These are phyloP conservation scores for Purpureocillium takamizusanense DNA, from an alignment of 2,329 filamentous ascomycete genomes.

Conservation along the genomic window DNA sequence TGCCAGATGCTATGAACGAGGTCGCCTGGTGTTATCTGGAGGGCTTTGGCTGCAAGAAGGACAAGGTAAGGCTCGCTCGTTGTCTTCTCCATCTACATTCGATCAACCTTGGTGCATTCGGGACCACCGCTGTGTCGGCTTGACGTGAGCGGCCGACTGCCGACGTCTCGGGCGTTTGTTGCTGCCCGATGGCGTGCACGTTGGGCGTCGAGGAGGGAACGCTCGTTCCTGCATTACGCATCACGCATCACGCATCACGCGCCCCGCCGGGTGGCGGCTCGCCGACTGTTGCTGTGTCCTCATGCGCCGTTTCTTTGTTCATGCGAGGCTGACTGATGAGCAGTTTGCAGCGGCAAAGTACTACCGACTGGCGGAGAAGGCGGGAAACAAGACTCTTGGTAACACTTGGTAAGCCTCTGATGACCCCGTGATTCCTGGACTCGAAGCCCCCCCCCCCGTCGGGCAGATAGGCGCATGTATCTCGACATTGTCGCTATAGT, in stretches of 20 bases:
- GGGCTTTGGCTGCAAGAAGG: constrained; percentile 95
- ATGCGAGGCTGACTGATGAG: constrained; percentile 39
- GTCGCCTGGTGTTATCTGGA: constrained; percentile 92
- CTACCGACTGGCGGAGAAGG: constrained; percentile 82
- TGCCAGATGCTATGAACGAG: constrained; percentile 88
- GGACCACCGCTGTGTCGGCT: too few species aligned
- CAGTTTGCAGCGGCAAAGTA: constrained; percentile 80
- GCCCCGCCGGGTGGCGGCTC: not conserved
- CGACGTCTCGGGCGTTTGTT: not conserved
- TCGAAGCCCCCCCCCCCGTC: too few species aligned
- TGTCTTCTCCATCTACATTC: not conserved
- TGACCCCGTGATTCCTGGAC: too few species aligned
- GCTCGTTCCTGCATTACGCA: not conserved
- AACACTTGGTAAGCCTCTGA: constrained; percentile 81
- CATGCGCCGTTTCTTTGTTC: constrained; percentile 10
- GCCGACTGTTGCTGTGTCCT: not conserved
- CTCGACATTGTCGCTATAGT: too few species aligned
- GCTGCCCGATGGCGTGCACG: not conserved
- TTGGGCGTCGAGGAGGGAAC: too few species aligned
- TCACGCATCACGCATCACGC: too few species aligned
- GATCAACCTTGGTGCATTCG: too few species aligned
- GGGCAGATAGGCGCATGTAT: too few species aligned
- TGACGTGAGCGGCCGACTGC: too few species aligned
- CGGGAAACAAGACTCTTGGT: constrained; percentile 81
- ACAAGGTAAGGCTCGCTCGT: constrained; percentile 66